Evolutionary conservation across 768 basidiomycete species (phyloP).

Genomic region (Rhodosporidiobolus odoratus): DNA sequence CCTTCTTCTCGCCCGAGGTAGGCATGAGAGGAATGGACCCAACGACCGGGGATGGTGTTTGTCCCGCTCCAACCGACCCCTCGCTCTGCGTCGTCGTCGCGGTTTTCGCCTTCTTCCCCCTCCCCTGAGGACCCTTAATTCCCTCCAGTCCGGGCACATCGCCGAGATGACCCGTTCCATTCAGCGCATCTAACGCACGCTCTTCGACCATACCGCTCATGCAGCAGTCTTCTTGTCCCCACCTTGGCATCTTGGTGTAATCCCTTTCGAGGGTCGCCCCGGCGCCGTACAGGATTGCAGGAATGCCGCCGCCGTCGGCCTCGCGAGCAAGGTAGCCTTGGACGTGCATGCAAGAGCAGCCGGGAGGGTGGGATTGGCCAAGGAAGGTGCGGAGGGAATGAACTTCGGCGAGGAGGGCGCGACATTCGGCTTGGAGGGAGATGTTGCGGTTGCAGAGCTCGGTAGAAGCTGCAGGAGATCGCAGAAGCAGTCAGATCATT

Average conservation of each 20-base stretch:
- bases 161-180: not conserved
- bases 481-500: too few species aligned
- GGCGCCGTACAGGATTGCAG: constrained; percentile 32
- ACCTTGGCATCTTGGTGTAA: constrained; percentile 19
- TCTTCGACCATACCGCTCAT: not conserved
- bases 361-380: constrained; percentile 14
- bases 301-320: constrained; percentile 32
- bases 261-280: constrained; percentile 16
- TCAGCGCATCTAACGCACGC: not conserved
- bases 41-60: not conserved
- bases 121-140: not conserved
- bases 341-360: constrained; percentile 31
- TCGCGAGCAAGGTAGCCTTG: constrained; percentile 36
- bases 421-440: constrained; percentile 27
- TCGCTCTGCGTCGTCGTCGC: not conserved
- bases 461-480: constrained; percentile 14
- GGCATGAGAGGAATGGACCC: not conserved
- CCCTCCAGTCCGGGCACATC: not conserved
- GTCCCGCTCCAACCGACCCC: not conserved
- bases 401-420: constrained; percentile 31
- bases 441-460: constrained; percentile 29
- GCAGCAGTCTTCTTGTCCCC: constrained; percentile 25
- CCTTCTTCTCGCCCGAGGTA: too few species aligned
- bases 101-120: not conserved
- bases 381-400: constrained; percentile 25